Evolutionary conservation across 1,284 basidiomycete species (phyloP).

Genomic region (Neonothopanus nambi): DNA sequence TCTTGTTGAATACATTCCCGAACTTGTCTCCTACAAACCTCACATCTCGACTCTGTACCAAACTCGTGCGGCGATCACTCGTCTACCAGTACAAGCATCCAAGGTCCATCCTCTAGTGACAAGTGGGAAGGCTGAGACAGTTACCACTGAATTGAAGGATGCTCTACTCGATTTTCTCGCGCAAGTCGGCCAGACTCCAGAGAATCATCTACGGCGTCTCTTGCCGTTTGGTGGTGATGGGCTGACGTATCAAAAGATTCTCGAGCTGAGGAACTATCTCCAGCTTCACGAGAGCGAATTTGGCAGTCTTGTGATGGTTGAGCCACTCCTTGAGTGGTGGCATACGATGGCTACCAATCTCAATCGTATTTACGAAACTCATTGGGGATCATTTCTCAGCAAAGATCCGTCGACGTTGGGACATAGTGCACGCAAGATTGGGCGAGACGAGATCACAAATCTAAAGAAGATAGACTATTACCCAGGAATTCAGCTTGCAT

Average conservation of each 20-base stretch:
- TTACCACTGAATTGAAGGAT: constrained; percentile 30
- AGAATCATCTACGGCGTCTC: constrained; percentile 16
- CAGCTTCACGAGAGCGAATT: constrained; percentile 28
- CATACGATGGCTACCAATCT: constrained; percentile 28
- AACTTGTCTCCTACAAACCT: constrained; percentile 18
- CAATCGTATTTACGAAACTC: constrained; percentile 16
- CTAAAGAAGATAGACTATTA: constrained; percentile 33
- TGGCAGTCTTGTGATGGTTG: constrained; percentile 22
- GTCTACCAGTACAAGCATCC: constrained; percentile 9
- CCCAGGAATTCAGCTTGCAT: constrained; percentile 21
- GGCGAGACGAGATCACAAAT: constrained; percentile 23
- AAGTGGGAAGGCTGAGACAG: constrained; percentile 28
- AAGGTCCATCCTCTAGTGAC: constrained; percentile 28
- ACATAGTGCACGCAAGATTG: constrained; percentile 26
- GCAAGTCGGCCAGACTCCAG: constrained; percentile 28
- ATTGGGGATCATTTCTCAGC: constrained; percentile 16
- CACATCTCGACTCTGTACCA: constrained; percentile 23
- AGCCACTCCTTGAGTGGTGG: constrained; percentile 26
- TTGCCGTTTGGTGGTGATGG: constrained; percentile 33
- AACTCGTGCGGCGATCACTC: constrained; percentile 22
- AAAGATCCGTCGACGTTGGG: constrained; percentile 28
- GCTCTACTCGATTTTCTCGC: constrained; percentile 30
- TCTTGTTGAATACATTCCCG: constrained; percentile 27
- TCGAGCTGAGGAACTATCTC: constrained; percentile 30
- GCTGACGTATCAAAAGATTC: constrained; percentile 32